These are phyloP conservation scores for Lipomyces spencermartinsiae DNA, from an alignment of 805 yeast species.

Conservation along the genomic window DNA sequence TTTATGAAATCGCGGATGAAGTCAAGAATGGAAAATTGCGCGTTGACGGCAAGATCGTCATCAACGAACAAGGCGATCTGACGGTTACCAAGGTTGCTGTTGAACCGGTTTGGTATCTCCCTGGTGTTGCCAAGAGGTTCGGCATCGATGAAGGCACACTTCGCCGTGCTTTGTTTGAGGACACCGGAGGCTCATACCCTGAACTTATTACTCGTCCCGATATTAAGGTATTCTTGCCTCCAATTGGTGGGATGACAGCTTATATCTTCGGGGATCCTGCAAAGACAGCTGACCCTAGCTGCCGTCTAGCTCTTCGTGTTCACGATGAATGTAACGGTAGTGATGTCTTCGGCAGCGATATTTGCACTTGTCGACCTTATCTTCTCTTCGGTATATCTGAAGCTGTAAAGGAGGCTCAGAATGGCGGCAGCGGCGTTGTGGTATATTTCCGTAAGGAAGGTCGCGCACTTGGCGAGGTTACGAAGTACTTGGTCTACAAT, in stretches of 20 bases:
- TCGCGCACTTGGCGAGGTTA: constrained; percentile 72
- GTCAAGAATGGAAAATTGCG: constrained; percentile 58
- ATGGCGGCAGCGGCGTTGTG: constrained; percentile 69
- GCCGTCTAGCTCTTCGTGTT: constrained; percentile 62
- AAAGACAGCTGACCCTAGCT: constrained; percentile 57
- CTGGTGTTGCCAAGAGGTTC: constrained; percentile 70
- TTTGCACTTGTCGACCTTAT: constrained; percentile 74
- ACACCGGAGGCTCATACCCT: constrained; percentile 75
- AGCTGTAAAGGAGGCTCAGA: constrained; percentile 71
- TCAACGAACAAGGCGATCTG: constrained; percentile 65
- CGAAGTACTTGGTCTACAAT: constrained; percentile 71
- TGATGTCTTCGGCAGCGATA: constrained; percentile 71
- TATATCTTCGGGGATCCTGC: constrained; percentile 70
- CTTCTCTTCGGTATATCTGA: constrained; percentile 69
- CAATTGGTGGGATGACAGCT: constrained; percentile 71
- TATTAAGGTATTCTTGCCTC: constrained; percentile 68
- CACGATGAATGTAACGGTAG: constrained; percentile 77
- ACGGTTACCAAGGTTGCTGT: constrained; percentile 69
- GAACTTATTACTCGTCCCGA: constrained; percentile 72
- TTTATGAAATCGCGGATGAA: constrained; percentile 63
- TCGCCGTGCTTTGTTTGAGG: constrained; percentile 67
- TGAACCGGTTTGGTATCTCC: constrained; percentile 74
- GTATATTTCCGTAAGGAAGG: constrained; percentile 74
- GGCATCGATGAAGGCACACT: constrained; percentile 61
- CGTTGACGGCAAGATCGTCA: constrained; percentile 67